A percentile compares a stretch with the other conserved stretches of the same genome.
Conservation (phyloP, 768 basidiomycete genomes). For the Clitopilus passeckerianus region DNA sequence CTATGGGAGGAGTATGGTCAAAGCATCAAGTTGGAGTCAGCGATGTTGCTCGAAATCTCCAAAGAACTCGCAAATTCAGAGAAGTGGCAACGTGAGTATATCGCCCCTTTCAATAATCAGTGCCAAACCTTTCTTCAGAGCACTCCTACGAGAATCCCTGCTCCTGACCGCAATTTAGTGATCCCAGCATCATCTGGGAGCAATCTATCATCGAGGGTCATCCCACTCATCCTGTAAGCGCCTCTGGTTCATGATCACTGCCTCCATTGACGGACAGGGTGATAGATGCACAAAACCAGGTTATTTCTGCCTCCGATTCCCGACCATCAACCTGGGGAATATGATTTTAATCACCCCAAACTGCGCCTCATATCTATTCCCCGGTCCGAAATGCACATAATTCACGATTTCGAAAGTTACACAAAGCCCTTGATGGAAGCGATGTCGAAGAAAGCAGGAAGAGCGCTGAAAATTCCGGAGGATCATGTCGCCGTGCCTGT, state of each 20-base stretch:
- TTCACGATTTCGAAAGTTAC: slow-evolving; percentile 45
- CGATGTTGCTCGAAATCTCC: slow-evolving; percentile 34
- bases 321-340: slow-evolving; percentile 36
- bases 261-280: neutral
- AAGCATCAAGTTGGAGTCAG: slow-evolving; percentile 27
- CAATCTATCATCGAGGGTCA: slow-evolving; percentile 59
- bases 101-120: neutral
- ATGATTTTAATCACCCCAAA: slow-evolving; percentile 43
- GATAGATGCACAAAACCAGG: slow-evolving; percentile 57
- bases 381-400: slow-evolving; percentile 35
- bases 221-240: slow-evolving; percentile 49
- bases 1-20: slow-evolving; percentile 40
- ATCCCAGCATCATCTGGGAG: slow-evolving; percentile 53
- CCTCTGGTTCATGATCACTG: too few species aligned
- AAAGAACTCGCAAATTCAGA: slow-evolving; percentile 45
- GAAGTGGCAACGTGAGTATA: slow-evolving; percentile 44
- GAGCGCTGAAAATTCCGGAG: slow-evolving; percentile 24
- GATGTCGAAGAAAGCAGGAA: slow-evolving; percentile 31
- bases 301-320: slow-evolving; percentile 45
- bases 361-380: slow-evolving; percentile 46
- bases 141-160: slow-evolving; percentile 48
- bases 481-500: slow-evolving; percentile 43
- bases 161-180: slow-evolving; percentile 34
- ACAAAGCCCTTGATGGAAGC: slow-evolving; percentile 34
- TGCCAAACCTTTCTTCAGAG: slow-evolving; percentile 15